Conservation (phyloP, 345 rosid species). For the Syzygium grande region DNA sequence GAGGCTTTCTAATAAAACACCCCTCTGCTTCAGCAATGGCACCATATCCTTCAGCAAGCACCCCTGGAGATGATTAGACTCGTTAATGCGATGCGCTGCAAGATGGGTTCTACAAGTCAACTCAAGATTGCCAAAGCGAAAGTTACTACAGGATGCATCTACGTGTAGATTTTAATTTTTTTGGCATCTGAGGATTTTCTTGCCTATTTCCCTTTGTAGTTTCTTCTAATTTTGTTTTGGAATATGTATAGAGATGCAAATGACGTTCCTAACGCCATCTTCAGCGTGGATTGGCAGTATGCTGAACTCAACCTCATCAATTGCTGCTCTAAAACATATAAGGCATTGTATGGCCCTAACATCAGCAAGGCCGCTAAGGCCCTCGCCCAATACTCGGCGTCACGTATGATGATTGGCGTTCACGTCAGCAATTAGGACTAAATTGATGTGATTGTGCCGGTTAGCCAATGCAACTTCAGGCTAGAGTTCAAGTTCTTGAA, state of each 20-base stretch:
- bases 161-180: background rate
- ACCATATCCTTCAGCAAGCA: conserved; percentile 58
- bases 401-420: no score
- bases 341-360: no score
- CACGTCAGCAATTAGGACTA: no score
- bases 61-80: conserved; percentile 45
- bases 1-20: conserved; percentile 60
- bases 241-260: background rate
- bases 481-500: no score
- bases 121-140: background rate
- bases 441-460: no score
- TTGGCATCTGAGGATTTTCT: background rate
- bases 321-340: background rate
- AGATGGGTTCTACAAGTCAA: conserved; percentile 4
- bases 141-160: background rate
- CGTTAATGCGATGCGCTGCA: conserved; percentile 18
- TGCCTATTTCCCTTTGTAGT: background rate
- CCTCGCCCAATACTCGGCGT: no score
- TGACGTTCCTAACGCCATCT: background rate
- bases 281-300: background rate
- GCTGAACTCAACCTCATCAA: background rate
- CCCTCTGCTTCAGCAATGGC: conserved; percentile 61
- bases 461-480: no score
- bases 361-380: no score
- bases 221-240: background rate